Conservation (phyloP, 2,329 filamentous ascomycete genomes). For the Calonectria crousiana region DNA sequence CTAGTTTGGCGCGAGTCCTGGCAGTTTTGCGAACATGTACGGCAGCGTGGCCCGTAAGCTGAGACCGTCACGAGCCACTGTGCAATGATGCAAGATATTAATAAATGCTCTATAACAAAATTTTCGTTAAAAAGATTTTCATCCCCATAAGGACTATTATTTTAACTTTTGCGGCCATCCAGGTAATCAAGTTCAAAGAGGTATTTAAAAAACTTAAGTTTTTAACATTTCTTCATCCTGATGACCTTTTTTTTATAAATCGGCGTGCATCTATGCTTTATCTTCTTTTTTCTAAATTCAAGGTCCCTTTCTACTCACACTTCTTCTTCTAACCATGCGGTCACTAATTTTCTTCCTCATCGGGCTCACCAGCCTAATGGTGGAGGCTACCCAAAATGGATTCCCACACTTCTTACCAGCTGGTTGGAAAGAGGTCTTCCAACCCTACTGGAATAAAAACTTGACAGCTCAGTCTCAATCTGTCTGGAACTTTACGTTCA, state of each 20-base stretch:
- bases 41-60: no score
- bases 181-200: background rate
- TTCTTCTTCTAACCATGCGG: background rate
- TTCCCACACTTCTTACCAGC: background rate
- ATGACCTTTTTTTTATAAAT: background rate
- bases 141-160: no score
- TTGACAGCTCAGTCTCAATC: background rate
- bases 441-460: background rate
- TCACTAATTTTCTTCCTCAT: background rate
- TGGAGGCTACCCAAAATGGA: background rate
- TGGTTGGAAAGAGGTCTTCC: background rate
- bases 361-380: background rate
- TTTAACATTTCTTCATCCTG: background rate
- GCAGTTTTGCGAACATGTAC: no score
- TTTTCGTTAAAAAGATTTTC: no score
- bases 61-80: no score
- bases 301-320: background rate
- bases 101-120: no score
- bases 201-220: background rate
- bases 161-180: background rate
- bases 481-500: background rate
- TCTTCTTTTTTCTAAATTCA: background rate
- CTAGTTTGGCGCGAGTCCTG: no score
- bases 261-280: no score
- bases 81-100: no score